A percentile compares a stretch with the other conserved stretches of the same genome.
Conservation (phyloP, 306 rosid genomes). For the Prunus fruticosa region DNA sequence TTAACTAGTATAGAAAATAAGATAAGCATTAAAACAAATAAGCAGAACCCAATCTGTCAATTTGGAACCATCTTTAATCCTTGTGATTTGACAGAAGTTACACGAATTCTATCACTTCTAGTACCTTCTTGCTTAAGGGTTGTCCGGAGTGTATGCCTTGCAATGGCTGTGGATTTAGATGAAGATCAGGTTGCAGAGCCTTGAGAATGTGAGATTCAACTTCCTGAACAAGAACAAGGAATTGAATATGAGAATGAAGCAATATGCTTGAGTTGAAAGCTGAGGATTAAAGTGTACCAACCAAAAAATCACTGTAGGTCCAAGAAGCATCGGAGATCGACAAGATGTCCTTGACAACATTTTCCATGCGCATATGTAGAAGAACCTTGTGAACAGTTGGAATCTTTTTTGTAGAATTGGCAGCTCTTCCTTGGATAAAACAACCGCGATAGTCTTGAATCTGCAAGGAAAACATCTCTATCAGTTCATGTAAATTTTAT, state of each 20-base stretch:
- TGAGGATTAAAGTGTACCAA: conserved; percentile 10
- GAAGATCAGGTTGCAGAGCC: conserved; percentile 44
- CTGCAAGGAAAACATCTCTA: conserved; percentile 22
- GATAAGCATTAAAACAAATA: neutral
- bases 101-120: neutral
- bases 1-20: neutral
- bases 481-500: neutral
- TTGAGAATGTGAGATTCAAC: conserved; percentile 37
- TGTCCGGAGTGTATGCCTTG: conserved; percentile 3
- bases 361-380: conserved; percentile 32
- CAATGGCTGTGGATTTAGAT: conserved; percentile 29
- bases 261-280: conserved; percentile 12
- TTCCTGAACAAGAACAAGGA: conserved; percentile 26
- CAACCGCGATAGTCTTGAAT: conserved; percentile 40
- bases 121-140: conserved; percentile 30
- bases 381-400: conserved; percentile 32
- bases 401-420: neutral
- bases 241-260: neutral
- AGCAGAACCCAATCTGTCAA: neutral
- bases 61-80: neutral
- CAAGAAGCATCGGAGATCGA: conserved; percentile 28
- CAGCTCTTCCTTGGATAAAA: conserved; percentile 18
- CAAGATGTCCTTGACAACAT: conserved; percentile 39
- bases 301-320: conserved; percentile 38
- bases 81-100: neutral